A percentile compares a stretch with the other conserved stretches of the same genome.
phyloP scores from a whole-genome alignment of 2,329 filamentous ascomycete species.

The Penicillium sp. region DNA sequence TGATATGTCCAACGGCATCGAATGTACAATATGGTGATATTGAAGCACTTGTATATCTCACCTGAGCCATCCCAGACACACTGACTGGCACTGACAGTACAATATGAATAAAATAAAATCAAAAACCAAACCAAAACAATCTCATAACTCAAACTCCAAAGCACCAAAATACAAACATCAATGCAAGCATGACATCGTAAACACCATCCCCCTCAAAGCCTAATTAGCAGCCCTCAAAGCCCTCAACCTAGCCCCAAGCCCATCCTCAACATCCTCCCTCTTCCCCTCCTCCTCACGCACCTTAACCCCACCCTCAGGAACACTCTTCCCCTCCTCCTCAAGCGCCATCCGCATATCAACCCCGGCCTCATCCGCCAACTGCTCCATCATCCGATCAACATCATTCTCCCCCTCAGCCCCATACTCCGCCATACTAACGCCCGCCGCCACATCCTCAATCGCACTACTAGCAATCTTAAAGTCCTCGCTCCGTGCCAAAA shows the following conservation, averaged over 20 bases:
- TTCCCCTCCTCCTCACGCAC: conserved; percentile 43
- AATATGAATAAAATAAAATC: too few species aligned
- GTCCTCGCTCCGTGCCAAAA: conserved; percentile 46
- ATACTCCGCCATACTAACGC: conserved; percentile 49
- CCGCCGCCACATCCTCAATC: conserved; percentile 47
- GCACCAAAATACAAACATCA: too few species aligned
- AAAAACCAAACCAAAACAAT: too few species aligned
- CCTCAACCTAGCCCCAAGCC: conserved; percentile 44
- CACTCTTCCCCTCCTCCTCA: conserved; percentile 37
- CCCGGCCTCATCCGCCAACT: conserved; percentile 49
- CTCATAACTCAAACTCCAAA: too few species aligned
- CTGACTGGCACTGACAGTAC: too few species aligned
- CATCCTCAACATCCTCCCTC: conserved; percentile 44
- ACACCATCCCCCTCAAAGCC: conserved; percentile 2
- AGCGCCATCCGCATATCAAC: conserved; percentile 47
- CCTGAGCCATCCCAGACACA: too few species aligned
- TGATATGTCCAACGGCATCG: too few species aligned
- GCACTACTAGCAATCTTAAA: conserved; percentile 49
- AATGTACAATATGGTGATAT: too few species aligned
- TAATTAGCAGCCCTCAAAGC: conserved; percentile 44
- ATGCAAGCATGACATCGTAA: too few species aligned
- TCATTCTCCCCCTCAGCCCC: conserved; percentile 49
- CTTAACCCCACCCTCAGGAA: conserved; percentile 41
- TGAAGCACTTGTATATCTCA: too few species aligned
- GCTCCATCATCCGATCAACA: conserved; percentile 49